A percentile compares a stretch with the other conserved stretches of the same genome.
These are phyloP conservation scores for Wickerhamomyces queroliae DNA, from an alignment of 805 yeast genomes.

Conservation along the genomic window DNA sequence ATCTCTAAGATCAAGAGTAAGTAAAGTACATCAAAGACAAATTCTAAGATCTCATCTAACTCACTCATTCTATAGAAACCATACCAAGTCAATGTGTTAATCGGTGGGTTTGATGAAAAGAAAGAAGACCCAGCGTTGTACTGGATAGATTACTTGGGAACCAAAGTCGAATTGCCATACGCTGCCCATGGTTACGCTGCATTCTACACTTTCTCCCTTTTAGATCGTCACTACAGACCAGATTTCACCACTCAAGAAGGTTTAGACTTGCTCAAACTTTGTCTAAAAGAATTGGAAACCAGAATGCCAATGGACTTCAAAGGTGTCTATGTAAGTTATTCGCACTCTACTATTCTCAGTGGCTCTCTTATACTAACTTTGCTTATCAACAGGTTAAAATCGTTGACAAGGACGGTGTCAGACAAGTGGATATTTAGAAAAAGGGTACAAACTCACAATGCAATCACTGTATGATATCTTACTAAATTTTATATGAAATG, in stretches of 20 bases:
- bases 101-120: constrained; percentile 75
- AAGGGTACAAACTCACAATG: too few relatives aligned
- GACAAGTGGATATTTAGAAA: constrained; percentile 26
- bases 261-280: constrained; percentile 59
- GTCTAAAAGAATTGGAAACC: constrained; percentile 71
- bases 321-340: constrained; percentile 49
- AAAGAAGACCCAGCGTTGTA: constrained; percentile 59
- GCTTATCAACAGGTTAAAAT: constrained; percentile 41
- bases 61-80: constrained; percentile 60
- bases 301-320: constrained; percentile 95
- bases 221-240: constrained; percentile 84
- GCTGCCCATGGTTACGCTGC: constrained; percentile 99
- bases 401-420: constrained; percentile 57
- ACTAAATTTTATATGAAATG: too few relatives aligned
- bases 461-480: background rate
- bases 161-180: constrained; percentile 85
- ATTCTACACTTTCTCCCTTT: constrained; percentile 81
- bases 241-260: constrained; percentile 79
- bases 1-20: constrained; percentile 73
- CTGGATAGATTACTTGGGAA: constrained; percentile 93
- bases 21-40: constrained; percentile 7
- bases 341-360: background rate
- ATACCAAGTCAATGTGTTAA: constrained; percentile 84
- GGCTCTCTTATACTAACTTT: constrained; percentile 10
- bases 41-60: too few relatives aligned